phyloP scores from a whole-genome alignment of 768 basidiomycete species.

The Leucocoprinus leucothites region DNA sequence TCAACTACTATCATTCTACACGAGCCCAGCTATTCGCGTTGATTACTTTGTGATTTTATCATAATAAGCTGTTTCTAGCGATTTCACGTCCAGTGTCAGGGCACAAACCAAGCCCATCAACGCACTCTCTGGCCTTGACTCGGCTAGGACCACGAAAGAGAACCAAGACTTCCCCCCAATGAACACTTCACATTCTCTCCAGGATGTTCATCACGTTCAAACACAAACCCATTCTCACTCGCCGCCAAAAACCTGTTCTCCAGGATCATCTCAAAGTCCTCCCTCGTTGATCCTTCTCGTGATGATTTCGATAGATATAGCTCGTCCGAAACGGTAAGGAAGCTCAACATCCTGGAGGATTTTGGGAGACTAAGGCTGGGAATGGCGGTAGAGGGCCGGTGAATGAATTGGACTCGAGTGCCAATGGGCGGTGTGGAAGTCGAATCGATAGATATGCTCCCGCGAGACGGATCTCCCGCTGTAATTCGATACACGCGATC shows the following conservation, averaged over 20 bases:
- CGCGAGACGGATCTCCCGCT: constrained; percentile 69
- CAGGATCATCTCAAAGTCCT: constrained; percentile 17
- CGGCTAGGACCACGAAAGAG: neutral
- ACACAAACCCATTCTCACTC: constrained; percentile 54
- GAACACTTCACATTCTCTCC: constrained; percentile 9
- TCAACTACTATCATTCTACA: too few relatives aligned
- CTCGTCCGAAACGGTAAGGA: constrained; percentile 17
- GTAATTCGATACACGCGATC: constrained; percentile 53
- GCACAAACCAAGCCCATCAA: too few relatives aligned
- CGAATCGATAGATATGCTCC: constrained; percentile 59
- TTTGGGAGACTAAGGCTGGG: constrained; percentile 3
- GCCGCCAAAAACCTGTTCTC: constrained; percentile 38
- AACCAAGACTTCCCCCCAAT: neutral
- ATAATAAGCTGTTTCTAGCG: too few relatives aligned
- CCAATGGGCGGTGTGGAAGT: constrained; percentile 48
- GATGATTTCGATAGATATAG: neutral
- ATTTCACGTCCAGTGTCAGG: too few relatives aligned
- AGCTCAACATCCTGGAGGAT: constrained; percentile 9
- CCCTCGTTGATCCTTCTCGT: too few relatives aligned
- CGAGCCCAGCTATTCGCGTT: too few relatives aligned
- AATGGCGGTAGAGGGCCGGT: constrained; percentile 27
- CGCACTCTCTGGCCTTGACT: too few relatives aligned
- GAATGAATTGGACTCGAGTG: constrained; percentile 48
- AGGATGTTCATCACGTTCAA: constrained; percentile 12
- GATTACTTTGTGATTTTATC: too few relatives aligned